Evolutionary conservation across 495 filamentous ascomycete species (phyloP), one percentile per base, ranked within the genome.

Genomic region (Chaetomium fimeti): DNA sequence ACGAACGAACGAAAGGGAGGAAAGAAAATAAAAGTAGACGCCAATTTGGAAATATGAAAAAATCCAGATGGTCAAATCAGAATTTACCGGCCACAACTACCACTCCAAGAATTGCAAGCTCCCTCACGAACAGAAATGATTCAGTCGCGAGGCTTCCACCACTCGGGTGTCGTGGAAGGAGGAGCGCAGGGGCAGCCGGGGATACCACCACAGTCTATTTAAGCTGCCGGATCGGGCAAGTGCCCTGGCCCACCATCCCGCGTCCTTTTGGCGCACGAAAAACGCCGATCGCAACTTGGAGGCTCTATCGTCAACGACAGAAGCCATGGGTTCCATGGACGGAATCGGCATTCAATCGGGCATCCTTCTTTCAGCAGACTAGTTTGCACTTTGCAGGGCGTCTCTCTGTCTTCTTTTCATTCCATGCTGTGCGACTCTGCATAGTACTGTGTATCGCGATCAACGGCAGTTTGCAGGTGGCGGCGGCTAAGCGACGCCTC

Each of bases 251-350:
- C 51, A 32, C 25, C 13, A 54, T 54, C 51, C 51, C 51, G 15
- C 25, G 25, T 32, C 7, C 28, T 32, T 32, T 54, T 15, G n/a
- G n/a, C 9, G 52, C 0, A 24, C 4, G 32, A 57, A 27, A 57
- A 42, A 1, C 55, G 55, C 55, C 55, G 55, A 57, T 57, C 55
- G 12, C 55, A 57, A 57, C 55, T 36, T 43, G 22, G 52, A 36
- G 53, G 12, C 9, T 56, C 53, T 24, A 24, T 47, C 2, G 45
- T 49, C 45, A 8, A 43, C 52, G n/a, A n/a, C 27, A 9, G 25
- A 9, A 15, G 32, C 52, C 52, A n/a, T 36, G 27, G 24, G 13
- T 6, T 29, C 40, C 40, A 43, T 43, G 40, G 40, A 18, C 40
- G 11, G 6, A 43, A 16, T 16, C 40, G 13, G 40, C 40, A 43